Evolutionary conservation across 768 basidiomycete genomes (phyloP), one percentile per base, ranked within the genome.

Genomic region (Agrocybe pediades): DNA sequence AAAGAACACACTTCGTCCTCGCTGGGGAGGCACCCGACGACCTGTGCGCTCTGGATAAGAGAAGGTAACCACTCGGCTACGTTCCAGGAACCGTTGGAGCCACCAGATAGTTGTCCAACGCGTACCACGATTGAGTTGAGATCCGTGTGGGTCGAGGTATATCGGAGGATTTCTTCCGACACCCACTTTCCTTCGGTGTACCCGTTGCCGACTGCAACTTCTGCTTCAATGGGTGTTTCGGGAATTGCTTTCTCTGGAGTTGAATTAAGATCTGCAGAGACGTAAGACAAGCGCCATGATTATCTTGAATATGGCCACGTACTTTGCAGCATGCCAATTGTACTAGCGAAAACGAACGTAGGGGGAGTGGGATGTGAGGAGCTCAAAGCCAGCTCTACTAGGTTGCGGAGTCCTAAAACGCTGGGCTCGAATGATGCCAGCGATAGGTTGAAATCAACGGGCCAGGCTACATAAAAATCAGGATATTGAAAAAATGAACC

Each of bases 401-500:
- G 62, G 59, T 72, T 71, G 27, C 74, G 65, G 1, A 72, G 72
- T 16, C 74, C 74, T 19, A 61, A 63, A 45, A 81, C 64, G 53
- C 73, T 72, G 6, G 71, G 58, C 46, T 79, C 76, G 47, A 80
- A 80, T 9, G 79, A 79, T 8, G 67, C 63, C 19, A 78, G 62
- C 15, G 70, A 66, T 0, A 78, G 65, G 30, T 75, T 76, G 62
- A 82, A 79, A 62, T 82, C 77, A 42, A 81, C 71, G 0, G 71
- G 70, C 80, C 80, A 80, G 17, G 77, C 76, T 63, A 13, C n/a
- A 30, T 3, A 25, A 41, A 43, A 1, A 13, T 29, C 17, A 41
- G 6, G 2, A 1, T 3, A 26, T 17, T 21, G 6, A 25, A 6
- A 47, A 2, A 2, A 3, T 19, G n/a, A 5, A 36, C 13, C 2